Evolutionary conservation across 2,329 filamentous ascomycete genomes (phyloP), one percentile per base, ranked within the genome.

Genomic region (Chalaropsis ovoidea): DNA sequence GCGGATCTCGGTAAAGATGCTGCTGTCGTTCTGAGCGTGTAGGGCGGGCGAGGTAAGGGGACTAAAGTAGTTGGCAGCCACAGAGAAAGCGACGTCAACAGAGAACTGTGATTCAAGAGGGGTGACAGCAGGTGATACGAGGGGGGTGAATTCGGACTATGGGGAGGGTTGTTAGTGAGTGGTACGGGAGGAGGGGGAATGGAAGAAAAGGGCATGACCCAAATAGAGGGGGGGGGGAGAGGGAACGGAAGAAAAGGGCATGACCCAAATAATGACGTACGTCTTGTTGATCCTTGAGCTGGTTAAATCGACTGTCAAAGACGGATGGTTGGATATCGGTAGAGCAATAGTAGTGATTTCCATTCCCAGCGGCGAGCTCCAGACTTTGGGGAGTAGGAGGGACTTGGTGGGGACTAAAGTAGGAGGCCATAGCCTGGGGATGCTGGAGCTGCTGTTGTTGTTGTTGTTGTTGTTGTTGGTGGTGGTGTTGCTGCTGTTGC

Each of bases 41-140:
- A 94, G 78, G 2, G 89, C 88, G 0, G 89, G 89, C 17, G 89
- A 94, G 4, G 88, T 91, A 61, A 94, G 79, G 10, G 89, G 89
- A 72, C 89, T 94, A 73, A 94, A 92, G 75, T 91, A 93, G 42
- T 87, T 82, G 43, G 82, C 83, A 0, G 87, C 85, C 2, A 89
- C 80, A 5, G 82, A 81, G 70, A 84, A 89, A 61, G 78, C 77
- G 41, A 75, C 76, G 27, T 85, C 82, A 42, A 83, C 77, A 58
- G 81, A 79, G 72, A 89, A 90, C 69, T 86, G 84, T 52, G 83
- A 79, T 71, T 92, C 89, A 62, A 91, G 79, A 24, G 89, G 89
- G 1, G 89, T 92, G 54, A 93, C 88, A 3, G 88, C 89, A n/a
- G 89, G 89, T 19, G 89, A 92, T 11, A 89, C 88, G 39, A 93